Evolutionary conservation across 2,329 filamentous ascomycete genomes (phyloP), one percentile per base, ranked within the genome.

Genomic region (Xylaria sp.): DNA sequence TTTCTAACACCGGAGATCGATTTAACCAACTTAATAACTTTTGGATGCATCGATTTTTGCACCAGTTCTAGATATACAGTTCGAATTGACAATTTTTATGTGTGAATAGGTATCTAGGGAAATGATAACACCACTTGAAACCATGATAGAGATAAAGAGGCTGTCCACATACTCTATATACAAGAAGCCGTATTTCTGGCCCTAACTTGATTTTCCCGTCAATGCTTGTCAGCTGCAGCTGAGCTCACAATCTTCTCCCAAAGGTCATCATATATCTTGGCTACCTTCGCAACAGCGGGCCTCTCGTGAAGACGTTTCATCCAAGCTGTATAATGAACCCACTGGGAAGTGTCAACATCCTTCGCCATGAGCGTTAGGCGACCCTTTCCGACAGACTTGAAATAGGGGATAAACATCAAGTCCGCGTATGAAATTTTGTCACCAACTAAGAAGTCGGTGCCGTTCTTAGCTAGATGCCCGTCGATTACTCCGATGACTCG

Each of bases 351-450:
- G 18, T 66, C 59, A 34, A 63, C 43, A 12, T 66, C 64, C 34
- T 52, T 66, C 28, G 58, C 63, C 50, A 62, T 46, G 15, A 66
- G 23, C 4, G 52, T 46, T 32, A 52, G n/a, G 10, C 20, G 3
- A 3, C 64, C 53, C 34, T 45, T 63, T 1, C 59, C 53, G 4
- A 59, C 45, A 10, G 64, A 43, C 28, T 66, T 66, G 36, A 53
- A 66, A 39, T 66, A 74, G 5, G 69, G 59, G 1, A 68, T 64
- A 20, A 66, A 73, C 46, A 70, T 67, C 50, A 72, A 41, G 28
- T 73, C 70, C 9, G 67, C 71, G 25, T 64, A 72, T 10, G 71
- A 70, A 48, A 66, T 45, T 60, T 67, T 70, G 45, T 69, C 60
- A 36, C 71, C 66, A 15, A 73, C 64, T 4, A 73, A 56, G 67